Evolutionary conservation across 2,329 filamentous ascomycete genomes (phyloP).

Genomic region (Paecilomyces sp.): DNA sequence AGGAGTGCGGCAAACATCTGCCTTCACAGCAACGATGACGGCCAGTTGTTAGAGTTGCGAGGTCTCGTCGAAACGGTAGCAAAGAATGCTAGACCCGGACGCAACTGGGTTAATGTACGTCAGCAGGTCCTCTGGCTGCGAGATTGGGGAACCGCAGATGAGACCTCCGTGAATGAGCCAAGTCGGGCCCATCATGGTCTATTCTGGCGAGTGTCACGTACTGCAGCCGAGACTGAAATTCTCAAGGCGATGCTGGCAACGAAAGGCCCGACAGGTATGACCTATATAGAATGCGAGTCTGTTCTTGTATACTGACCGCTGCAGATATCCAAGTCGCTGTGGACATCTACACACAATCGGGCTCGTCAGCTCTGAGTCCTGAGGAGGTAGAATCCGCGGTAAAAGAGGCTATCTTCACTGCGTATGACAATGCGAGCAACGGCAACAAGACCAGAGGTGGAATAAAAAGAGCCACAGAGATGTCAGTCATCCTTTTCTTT

Average conservation of each 20-base stretch:
- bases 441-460: constrained; percentile 56
- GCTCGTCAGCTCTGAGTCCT: constrained; percentile 29
- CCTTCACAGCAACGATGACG: constrained; percentile 45
- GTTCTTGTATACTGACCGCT: not conserved
- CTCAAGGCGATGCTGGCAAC: constrained; percentile 48
- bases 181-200: constrained; percentile 33
- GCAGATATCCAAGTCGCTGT: constrained; percentile 36
- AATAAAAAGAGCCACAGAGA: constrained; percentile 54
- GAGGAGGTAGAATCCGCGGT: constrained; percentile 47
- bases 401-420: constrained; percentile 45
- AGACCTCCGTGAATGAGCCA: constrained; percentile 12
- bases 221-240: constrained; percentile 50
- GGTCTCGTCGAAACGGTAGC: constrained; percentile 45
- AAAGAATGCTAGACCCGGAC: constrained; percentile 36
- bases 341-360: constrained; percentile 30
- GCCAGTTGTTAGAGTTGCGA: constrained; percentile 47
- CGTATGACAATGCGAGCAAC: constrained; percentile 60
- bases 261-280: constrained; percentile 23
- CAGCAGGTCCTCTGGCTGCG: constrained; percentile 53
- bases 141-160: constrained; percentile 45
- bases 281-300: not conserved
- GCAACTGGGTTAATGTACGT: constrained; percentile 44
- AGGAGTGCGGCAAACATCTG: constrained; percentile 41
- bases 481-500: constrained; percentile 30
- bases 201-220: constrained; percentile 43